These are phyloP conservation scores for Diaporthe velutina DNA, from an alignment of 2,329 filamentous ascomycete species.

Conservation along the genomic window DNA sequence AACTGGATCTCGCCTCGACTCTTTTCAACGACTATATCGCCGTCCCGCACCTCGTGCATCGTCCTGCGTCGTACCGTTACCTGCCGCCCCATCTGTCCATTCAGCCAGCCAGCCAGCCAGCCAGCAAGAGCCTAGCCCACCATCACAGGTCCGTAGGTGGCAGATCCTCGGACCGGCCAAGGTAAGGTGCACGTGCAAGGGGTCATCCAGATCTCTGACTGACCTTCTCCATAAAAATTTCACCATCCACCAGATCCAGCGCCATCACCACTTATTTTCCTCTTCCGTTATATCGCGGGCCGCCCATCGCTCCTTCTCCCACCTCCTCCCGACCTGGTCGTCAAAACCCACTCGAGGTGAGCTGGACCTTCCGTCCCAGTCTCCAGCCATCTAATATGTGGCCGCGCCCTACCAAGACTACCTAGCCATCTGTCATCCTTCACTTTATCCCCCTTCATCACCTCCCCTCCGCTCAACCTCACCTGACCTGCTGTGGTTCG, in stretches of 20 bases:
- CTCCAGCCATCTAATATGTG: conserved; percentile 39
- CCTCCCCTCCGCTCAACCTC: conserved; percentile 16
- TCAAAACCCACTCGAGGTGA: conserved; percentile 37
- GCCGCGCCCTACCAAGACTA: conserved; percentile 30
- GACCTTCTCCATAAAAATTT: conserved; percentile 39
- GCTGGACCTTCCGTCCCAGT: conserved; percentile 38
- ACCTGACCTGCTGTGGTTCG: conserved; percentile 22
- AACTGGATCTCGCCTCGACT: background rate
- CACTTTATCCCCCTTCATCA: conserved; percentile 33
- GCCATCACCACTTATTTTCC: conserved; percentile 21
- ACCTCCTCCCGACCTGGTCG: conserved; percentile 33
- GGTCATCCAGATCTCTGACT: conserved; percentile 5
- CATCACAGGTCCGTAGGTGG: background rate
- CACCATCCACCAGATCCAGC: conserved; percentile 34
- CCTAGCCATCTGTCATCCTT: conserved; percentile 28
- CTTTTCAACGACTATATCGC: conserved; percentile 7
- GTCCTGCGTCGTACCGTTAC: background rate
- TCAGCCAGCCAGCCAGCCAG: conserved; percentile 13
- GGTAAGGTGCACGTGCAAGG: conserved; percentile 33
- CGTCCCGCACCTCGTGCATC: background rate
- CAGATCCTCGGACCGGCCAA: conserved; percentile 28
- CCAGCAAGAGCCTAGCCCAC: background rate
- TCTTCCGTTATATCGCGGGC: conserved; percentile 33
- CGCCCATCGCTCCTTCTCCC: conserved; percentile 11
- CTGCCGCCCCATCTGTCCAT: background rate